A percentile compares a stretch with the other conserved stretches of the same genome.
Conservation (phyloP, 2,329 filamentous ascomycete genomes). For the Hirsutella thompsonii region DNA sequence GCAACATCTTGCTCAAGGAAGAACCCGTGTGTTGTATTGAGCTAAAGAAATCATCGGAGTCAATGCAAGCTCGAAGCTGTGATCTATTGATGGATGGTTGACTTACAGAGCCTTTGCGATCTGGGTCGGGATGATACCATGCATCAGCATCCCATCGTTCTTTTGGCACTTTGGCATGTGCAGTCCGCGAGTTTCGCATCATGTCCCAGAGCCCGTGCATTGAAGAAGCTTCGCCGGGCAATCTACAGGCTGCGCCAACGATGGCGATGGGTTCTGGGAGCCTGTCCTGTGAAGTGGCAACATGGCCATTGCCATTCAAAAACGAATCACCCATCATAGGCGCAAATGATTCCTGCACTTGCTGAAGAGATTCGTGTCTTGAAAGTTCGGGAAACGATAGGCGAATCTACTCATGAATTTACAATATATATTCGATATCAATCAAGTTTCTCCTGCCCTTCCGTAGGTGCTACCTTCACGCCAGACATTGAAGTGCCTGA, state of each 20-base stretch:
- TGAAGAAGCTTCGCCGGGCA: conserved; percentile 15
- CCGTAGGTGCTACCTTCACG: too few relatives aligned
- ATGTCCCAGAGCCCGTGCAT: conserved; percentile 16
- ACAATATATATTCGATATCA: too few relatives aligned
- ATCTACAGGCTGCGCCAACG: conserved; percentile 16
- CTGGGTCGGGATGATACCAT: conserved; percentile 6
- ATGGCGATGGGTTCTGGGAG: conserved; percentile 14
- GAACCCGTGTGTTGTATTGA: conserved; percentile 8
- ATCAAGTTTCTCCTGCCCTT: too few relatives aligned
- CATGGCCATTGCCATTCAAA: not conserved
- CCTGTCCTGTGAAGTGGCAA: not conserved
- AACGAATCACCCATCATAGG: not conserved
- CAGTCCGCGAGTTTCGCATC: conserved; percentile 13
- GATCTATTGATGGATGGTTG: too few relatives aligned
- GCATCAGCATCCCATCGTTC: conserved; percentile 13
- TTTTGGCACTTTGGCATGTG: conserved; percentile 11
- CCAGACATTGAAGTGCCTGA: too few relatives aligned
- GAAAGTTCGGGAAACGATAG: too few relatives aligned
- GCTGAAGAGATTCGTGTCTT: too few relatives aligned
- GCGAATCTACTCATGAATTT: too few relatives aligned
- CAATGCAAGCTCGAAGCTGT: too few relatives aligned
- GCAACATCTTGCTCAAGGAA: conserved; percentile 13
- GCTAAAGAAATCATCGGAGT: too few relatives aligned
- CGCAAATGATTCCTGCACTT: too few relatives aligned
- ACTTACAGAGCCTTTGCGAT: not conserved